Percentiles rank a stretch among this genome's conserved stretches.
These are phyloP conservation scores for Paramecium bursaria DNA, from an alignment of 73 alveolate genomes.

Conservation along the genomic window DNA sequence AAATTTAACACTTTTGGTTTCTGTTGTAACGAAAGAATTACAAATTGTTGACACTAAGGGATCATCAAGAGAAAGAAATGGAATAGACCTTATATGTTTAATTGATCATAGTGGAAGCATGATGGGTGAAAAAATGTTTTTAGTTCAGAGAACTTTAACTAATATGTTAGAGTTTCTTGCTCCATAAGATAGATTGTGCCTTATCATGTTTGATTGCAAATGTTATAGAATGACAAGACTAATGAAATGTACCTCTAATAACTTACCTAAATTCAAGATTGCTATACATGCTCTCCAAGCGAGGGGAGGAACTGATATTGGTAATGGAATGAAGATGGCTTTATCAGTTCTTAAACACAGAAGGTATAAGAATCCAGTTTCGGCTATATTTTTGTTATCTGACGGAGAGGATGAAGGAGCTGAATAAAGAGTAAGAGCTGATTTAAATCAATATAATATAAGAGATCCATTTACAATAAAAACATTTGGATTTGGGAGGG, in stretches of 20 bases:
- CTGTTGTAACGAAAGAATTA: not conserved
- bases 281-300: constrained; percentile 33
- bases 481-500: constrained; percentile 67
- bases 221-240: constrained; percentile 22
- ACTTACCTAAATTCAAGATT: not conserved
- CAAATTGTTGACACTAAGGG: not conserved
- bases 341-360: constrained; percentile 46
- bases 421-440: constrained; percentile 20
- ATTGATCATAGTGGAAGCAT: constrained; percentile 64
- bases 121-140: constrained; percentile 35
- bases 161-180: constrained; percentile 21
- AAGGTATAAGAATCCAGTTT: constrained; percentile 36
- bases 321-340: constrained; percentile 60
- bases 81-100: constrained; percentile 58
- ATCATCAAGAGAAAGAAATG: constrained; percentile 15
- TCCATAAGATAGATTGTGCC: constrained; percentile 44
- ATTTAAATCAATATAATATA: constrained; percentile 9
- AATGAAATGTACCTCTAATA: constrained; percentile 26
- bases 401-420: constrained; percentile 66
- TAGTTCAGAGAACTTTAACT: constrained; percentile 24
- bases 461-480: constrained; percentile 61
- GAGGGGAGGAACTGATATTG: constrained; percentile 60
- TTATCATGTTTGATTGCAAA: constrained; percentile 52
- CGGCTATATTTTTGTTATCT: constrained; percentile 59
- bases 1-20: constrained; percentile 3